Evolutionary conservation across 2,329 filamentous ascomycete genomes (phyloP), one percentile per base, ranked within the genome.

Genomic region (Aphanocladium album): DNA sequence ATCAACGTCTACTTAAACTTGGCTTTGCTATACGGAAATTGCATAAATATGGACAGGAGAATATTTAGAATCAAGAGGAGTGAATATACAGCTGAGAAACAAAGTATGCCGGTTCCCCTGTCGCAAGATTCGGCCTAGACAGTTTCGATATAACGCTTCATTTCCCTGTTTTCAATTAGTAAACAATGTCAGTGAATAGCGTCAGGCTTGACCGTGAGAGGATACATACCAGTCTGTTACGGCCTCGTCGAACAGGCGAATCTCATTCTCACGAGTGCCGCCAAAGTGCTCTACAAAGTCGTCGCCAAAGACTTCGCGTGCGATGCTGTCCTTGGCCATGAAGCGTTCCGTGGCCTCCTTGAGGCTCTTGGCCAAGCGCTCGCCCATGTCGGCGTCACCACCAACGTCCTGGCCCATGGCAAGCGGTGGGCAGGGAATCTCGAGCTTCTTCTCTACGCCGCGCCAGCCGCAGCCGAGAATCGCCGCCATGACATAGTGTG

Each of bases 281-380:
- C 88, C 91, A 77, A 88, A 99, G 74, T 98, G 95, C 17, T 98
- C 93, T 3, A 99, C 95, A 76, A 99, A 99, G 9, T 89, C 90
- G 72, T 98, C 89, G 0, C 95, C 95, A 74, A 99, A 90, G 0
- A 96, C 90, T 72, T 98, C 90, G 61, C 95, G 83, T n/a, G 95
- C 95, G 17, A 98, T 81, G 72, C 93, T 98, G 1, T 84, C 90
- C 67, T 86, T 83, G 33, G 84, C 79, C 78, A 83, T 88, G 70
- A 99, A 97, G 52, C 84, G 82, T 52, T 84, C 85, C 1, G 89
- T 95, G 2, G 93, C 95, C 69, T 97, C 93, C 68, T 89, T 89
- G 61, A 99, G 74, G 61, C 81, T 91, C 80, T 91, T 96, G 27
- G 95, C 92, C 61, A 99, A 76, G 50, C 93, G 80, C 62, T 87